Base-by-base conservation (phyloP, 345 rosid genomes). In the Erodium maritimum region DNA sequence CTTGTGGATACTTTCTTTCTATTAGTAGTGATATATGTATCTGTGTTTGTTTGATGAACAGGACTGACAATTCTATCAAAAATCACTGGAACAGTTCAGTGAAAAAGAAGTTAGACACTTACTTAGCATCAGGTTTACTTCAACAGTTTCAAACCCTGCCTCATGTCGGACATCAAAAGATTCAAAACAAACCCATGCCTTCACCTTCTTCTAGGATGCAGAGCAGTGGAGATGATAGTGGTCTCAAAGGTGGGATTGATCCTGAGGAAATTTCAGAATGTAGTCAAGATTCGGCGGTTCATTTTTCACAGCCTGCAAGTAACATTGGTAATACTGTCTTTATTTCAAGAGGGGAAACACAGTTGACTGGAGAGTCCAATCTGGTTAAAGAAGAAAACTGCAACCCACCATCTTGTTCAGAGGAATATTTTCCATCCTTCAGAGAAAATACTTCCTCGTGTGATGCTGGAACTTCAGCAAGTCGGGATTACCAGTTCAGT, bases 241-340 rank as follows among this genome's bases (percentile, higher is more conserved):
- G 48, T 51, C 33, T 7, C 33, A 25, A 25, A 25, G 3, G 33
- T 7, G 33, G 33, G 33, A 57, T 60, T 45, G 11, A 61, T 25
- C 29, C 52, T 29, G 78, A 73, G 55, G 74, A 69, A 52, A 62
- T 62, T 54, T 73, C 74, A 29, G 78, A 69, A 61, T 73, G 71
- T 59, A 73, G 74, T 56, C 74, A 65, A 52, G 78, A 56, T 22
- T 66, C 78, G 45, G 29, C 69, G 21, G 69, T 75, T 59, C 79
- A 77, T 54, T 82, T 73, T 68, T 80, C 93, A 59, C 89, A 77
- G 67, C 75, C 97, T 73, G 72, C 81, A 24, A 75, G 66, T 74
- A 85, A 81, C 64, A 22, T 77, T 65, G 74, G 75, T 48, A 80
- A 77, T 69, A 64, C 69, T 42, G 62, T 59, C 64, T 65, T 77